These are phyloP conservation scores for Zygnema cylindricum DNA, from an alignment of 139 green algal species.

Conservation along the genomic window DNA sequence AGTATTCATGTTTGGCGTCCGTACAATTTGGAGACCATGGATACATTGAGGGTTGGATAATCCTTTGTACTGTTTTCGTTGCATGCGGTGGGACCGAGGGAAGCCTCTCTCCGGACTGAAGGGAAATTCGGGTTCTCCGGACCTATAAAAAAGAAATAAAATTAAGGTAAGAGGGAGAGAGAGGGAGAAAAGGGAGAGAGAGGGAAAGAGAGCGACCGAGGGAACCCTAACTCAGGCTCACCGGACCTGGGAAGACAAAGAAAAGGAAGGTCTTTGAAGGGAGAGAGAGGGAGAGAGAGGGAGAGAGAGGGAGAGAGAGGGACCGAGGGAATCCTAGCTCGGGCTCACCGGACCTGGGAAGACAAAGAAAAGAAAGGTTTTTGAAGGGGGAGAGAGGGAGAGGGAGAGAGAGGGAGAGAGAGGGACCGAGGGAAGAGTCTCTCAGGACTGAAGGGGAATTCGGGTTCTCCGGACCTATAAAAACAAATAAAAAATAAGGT, in stretches of 20 bases:
- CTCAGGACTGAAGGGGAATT: conserved; percentile 51
- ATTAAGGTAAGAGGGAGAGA: too few species aligned
- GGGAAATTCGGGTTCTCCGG: conserved; percentile 44
- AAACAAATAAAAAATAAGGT: too few species aligned
- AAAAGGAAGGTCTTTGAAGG: too few species aligned
- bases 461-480: conserved; percentile 37
- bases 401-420: too few species aligned
- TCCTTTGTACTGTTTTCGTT: conserved; percentile 58
- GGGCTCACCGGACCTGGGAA: too few species aligned
- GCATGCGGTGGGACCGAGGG: conserved; percentile 52
- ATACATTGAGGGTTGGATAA: conserved; percentile 59
- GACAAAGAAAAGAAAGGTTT: too few species aligned
- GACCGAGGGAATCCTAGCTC: too few species aligned
- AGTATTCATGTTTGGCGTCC: conserved; percentile 19
- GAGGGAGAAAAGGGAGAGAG: too few species aligned
- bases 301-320: too few species aligned
- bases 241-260: too few species aligned
- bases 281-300: too few species aligned
- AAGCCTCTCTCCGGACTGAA: conserved; percentile 52
- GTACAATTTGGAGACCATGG: conserved; percentile 41
- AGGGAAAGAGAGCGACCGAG: not conserved
- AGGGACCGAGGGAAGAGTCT: conserved; percentile 45
- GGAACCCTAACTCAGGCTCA: not conserved
- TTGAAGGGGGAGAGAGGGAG: too few species aligned
- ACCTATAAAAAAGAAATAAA: conserved; percentile 32